Conservation (phyloP, 352 stramenopile genomes). For the Phytophthora pinifolia region DNA sequence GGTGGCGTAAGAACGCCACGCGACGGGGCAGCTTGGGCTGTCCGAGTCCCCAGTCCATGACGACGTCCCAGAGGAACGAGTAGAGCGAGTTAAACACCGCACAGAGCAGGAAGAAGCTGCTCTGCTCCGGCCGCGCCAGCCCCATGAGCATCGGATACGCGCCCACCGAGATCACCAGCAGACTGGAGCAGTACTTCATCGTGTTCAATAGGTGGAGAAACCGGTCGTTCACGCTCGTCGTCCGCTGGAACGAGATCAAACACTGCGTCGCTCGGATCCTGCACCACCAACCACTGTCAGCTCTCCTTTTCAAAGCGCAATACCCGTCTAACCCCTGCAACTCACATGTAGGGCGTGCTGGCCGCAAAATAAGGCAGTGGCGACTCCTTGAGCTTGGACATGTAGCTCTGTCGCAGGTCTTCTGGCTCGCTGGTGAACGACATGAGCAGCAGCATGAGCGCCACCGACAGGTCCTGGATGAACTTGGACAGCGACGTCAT, state of each 20-base stretch:
- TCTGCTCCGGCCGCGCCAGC: constrained; percentile 45
- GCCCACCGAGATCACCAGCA: constrained; percentile 77
- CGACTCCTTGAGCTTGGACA: constrained; percentile 73
- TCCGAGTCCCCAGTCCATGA: constrained; percentile 96
- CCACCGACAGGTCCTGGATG: constrained; percentile 67
- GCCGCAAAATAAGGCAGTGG: constrained; percentile 72
- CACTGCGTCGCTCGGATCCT: constrained; percentile 82
- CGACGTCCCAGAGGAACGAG: constrained; percentile 97
- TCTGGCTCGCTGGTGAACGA: constrained; percentile 51
- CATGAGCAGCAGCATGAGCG: constrained; percentile 60
- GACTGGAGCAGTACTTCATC: constrained; percentile 84
- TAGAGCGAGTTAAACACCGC: constrained; percentile 94
- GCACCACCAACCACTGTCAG: constrained; percentile 7
- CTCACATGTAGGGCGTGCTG: constrained; percentile 73
- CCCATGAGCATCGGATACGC: constrained; percentile 76
- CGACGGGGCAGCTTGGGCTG: constrained; percentile 53
- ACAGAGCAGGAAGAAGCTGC: constrained; percentile 73
- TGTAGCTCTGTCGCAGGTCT: constrained; percentile 50
- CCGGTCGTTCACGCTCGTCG: constrained; percentile 61
- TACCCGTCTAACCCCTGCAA: background rate
- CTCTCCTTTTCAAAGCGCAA: background rate
- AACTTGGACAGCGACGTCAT: constrained; percentile 87
- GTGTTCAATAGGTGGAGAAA: constrained; percentile 86
- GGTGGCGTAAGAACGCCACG: constrained; percentile 59
- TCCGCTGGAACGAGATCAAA: constrained; percentile 81